Conservation (phyloP, 1,284 basidiomycete genomes). For the Rhodotorula sp. region DNA sequence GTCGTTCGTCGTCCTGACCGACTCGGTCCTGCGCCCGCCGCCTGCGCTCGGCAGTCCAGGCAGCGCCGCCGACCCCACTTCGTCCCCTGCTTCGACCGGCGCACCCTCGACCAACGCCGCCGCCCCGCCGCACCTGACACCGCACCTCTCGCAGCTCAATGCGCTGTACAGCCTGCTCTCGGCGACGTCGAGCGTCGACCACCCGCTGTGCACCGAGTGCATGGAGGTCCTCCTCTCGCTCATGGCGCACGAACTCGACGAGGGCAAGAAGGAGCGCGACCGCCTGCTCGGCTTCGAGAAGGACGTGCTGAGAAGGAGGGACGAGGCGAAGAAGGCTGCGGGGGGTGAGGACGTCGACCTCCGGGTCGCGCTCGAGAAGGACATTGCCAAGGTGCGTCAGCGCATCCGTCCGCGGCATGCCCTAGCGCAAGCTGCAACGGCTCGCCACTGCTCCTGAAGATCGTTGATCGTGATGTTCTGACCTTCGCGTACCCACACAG, state of each 20-base stretch:
- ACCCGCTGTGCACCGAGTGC: conserved; percentile 94
- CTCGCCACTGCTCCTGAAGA: too few relatives aligned
- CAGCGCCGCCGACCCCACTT: neutral
- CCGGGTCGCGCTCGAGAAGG: conserved; percentile 62
- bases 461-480: too few relatives aligned
- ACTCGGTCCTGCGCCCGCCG: conserved; percentile 17
- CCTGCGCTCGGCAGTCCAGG: neutral
- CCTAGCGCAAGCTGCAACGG: neutral
- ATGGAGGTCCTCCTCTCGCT: conserved; percentile 76
- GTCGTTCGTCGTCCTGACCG: conserved; percentile 78
- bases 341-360: conserved; percentile 10
- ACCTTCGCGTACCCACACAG: too few relatives aligned
- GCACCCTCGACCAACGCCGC: conserved; percentile 3
- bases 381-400: conserved; percentile 47
- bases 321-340: conserved; percentile 14
- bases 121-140: conserved; percentile 18
- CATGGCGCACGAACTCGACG: conserved; percentile 77
- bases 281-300: conserved; percentile 90
- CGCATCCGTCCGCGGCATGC: neutral
- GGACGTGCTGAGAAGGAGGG: conserved; percentile 63
- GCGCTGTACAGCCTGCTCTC: conserved; percentile 31
- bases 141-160: conserved; percentile 26
- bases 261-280: conserved; percentile 86
- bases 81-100: conserved; percentile 5
- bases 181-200: conserved; percentile 60